phyloP scores from a whole-genome alignment of 1,284 basidiomycete species.

The Phellopilus nigrolimitatus region DNA sequence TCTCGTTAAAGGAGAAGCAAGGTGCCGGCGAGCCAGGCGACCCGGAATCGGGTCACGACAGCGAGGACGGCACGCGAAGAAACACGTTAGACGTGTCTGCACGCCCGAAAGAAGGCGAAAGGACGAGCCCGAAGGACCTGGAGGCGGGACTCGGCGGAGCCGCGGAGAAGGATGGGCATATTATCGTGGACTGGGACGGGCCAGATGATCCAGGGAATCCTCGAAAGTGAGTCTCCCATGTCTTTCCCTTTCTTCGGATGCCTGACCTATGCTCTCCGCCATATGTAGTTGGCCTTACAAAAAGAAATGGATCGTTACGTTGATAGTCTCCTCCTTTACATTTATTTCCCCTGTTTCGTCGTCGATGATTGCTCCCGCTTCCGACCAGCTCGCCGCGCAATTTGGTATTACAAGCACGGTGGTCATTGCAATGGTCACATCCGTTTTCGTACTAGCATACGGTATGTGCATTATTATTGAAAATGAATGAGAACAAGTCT shows the following conservation, averaged over 20 bases:
- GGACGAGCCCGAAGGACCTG: constrained; percentile 13
- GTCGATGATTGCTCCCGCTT: constrained; percentile 71
- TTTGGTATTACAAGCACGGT: constrained; percentile 52
- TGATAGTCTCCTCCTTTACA: constrained; percentile 58
- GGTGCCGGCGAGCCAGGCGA: background rate
- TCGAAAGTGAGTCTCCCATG: constrained; percentile 43
- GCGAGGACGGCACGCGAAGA: constrained; percentile 6
- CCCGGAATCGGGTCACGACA: background rate
- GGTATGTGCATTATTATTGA: constrained; percentile 33
- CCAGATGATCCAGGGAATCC: constrained; percentile 60
- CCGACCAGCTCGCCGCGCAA: constrained; percentile 44
- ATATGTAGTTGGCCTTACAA: constrained; percentile 48
- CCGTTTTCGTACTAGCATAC: constrained; percentile 66
- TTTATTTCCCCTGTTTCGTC: constrained; percentile 65
- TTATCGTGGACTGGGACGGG: constrained; percentile 59
- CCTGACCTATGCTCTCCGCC: background rate
- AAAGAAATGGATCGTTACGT: constrained; percentile 59
- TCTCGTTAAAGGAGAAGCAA: background rate
- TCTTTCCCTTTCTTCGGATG: background rate
- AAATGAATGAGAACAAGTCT: background rate
- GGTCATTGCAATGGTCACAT: constrained; percentile 55
- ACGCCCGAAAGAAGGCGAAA: background rate
- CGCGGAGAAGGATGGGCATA: constrained; percentile 22
- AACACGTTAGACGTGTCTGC: constrained; percentile 1
- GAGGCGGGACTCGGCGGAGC: constrained; percentile 13